Evolutionary conservation across 1,139 yeast genomes (phyloP).

Genomic region (Candida smagusa): DNA sequence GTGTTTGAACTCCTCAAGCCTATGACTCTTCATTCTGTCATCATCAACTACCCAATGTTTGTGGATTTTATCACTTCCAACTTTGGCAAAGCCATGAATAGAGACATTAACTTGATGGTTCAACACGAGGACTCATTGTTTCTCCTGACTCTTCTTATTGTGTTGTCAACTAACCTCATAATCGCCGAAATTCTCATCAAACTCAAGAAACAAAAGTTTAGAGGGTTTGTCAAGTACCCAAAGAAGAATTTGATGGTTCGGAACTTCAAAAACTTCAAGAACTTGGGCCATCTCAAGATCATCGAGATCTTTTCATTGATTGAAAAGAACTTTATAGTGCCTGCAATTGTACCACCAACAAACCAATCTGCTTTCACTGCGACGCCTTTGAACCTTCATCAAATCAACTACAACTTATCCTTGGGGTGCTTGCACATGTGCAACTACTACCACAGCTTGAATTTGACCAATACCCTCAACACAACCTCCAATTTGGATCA

Average conservation of each 20-base stretch:
- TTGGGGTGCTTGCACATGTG: conserved; percentile 32
- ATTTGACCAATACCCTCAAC: conserved; percentile 17
- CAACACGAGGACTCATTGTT: conserved; percentile 32
- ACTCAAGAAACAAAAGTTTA: conserved; percentile 24
- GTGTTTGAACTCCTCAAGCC: conserved; percentile 19
- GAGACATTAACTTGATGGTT: conserved; percentile 19
- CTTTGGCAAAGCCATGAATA: conserved; percentile 14
- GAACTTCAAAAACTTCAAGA: conserved; percentile 25
- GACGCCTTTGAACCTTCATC: conserved; percentile 21
- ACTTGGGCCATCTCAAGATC: conserved; percentile 27
- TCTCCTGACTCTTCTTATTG: conserved; percentile 27
- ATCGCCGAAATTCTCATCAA: conserved; percentile 33
- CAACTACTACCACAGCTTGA: conserved; percentile 34
- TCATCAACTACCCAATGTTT: conserved; percentile 22
- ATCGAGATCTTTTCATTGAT: conserved; percentile 27
- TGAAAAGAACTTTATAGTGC: conserved; percentile 29
- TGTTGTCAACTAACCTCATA: conserved; percentile 28
- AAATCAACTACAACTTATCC: conserved; percentile 35
- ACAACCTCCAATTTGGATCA: conserved; percentile 13
- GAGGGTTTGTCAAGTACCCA: conserved; percentile 19
- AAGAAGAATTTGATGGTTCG: conserved; percentile 14
- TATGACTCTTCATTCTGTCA: conserved; percentile 28
- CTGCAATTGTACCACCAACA: conserved; percentile 17
- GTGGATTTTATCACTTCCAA: conserved; percentile 23
- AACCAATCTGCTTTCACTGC: conserved; percentile 7